Base-by-base conservation (phyloP, 192 early-diverging fungal species). In the Coemansia sp. region DNA sequence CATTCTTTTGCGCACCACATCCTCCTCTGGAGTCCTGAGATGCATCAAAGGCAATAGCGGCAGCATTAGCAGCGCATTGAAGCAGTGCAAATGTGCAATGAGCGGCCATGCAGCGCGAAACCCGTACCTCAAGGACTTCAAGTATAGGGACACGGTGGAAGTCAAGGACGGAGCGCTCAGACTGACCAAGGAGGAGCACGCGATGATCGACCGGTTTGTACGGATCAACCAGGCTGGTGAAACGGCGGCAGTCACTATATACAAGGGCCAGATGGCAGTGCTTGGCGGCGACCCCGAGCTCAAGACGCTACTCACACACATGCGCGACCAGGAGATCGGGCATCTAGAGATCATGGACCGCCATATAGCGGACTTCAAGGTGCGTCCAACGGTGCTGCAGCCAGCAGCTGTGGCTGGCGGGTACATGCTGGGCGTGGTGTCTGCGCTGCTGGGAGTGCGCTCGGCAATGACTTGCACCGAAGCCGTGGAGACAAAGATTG, bases 391-490 rank as follows among this genome's bases (percentile, higher is more conserved):
- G 13, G 66, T 92, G 10, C 71, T 99, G 63, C 83, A 90, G 26
- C 97, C 97, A 0, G 40, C 97, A 16, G 96, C 95, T 89, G 93
- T 94, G 45, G 78, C 85, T 8, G 90, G 92, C 13, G 97, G 97
- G 8, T 96, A 88, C 65, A 83, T 90, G 2, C 71, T 99, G 11
- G 97, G 97, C 16, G 90, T 86, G 6, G 90, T 86, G 1, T 95
- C 95, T 2, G 97, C 94, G 4, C 61, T 94, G 55, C 74, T 99
- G 69, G 96, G 95, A n/a, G 91, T 92, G 65, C 91, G 95, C 65
- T 94, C 95, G 21, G 94, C 95, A 36, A 99, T 99, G 95, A 95
- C 95, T n/a, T 97, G 94, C 76, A 99, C 97, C 0, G 97, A 99
- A 68, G 97, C 95, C 4, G 97, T 97, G 13, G 97, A 99, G 83